Evolutionary conservation across 352 stramenopile genomes (phyloP), one percentile per base, ranked within the genome.

Genomic region (Pythium aristosporum): DNA sequence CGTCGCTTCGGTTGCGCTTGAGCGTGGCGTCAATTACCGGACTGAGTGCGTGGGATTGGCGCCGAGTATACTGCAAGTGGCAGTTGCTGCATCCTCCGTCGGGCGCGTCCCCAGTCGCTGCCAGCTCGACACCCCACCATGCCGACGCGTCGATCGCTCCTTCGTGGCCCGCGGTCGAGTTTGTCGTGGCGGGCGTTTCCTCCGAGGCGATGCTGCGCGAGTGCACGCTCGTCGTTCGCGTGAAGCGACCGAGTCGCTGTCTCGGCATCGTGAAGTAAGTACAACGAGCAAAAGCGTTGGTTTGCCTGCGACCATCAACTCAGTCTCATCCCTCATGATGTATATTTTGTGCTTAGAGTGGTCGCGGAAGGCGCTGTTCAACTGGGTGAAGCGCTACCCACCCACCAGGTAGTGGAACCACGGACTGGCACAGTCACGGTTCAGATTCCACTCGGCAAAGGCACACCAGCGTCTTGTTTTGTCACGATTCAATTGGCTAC

Each of bases 241-340:
- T 69, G 10, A 64, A 69, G 50, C 37, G 63, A 15, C 44, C 63
- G 5, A 69, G 63, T 34, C 63, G 63, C 12, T 61, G 54, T 34
- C 55, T 69, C 1, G 63, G 63, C 20, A 60, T 48, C 1, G 23
- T 69, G 41, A 69, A 65, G 63, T 65, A 42, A 1, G 61, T 62
- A 16, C 7, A 36, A 0, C 7, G 44, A 30, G 25, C 25, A 30
- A 30, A 5, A 30, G 25, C 4, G 25, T 28, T 28, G 2, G 25
- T 28, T 4, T 28, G 2, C 25, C 25, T 30, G 3, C 25, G 5
- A 2, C 5, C 25, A 30, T 30, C 25, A 30, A 2, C 25, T 30
- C 3, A 30, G 25, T 30, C 25, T 30, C 8, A 51, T 34, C 8
- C 18, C 44, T 20, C 18, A 15, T 1, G 4, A 8, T 50, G 44